Percentiles rank a stretch among this genome's conserved stretches.
phyloP scores from a whole-genome alignment of 2,329 filamentous ascomycete species.

The Colletotrichum gigasporum region DNA sequence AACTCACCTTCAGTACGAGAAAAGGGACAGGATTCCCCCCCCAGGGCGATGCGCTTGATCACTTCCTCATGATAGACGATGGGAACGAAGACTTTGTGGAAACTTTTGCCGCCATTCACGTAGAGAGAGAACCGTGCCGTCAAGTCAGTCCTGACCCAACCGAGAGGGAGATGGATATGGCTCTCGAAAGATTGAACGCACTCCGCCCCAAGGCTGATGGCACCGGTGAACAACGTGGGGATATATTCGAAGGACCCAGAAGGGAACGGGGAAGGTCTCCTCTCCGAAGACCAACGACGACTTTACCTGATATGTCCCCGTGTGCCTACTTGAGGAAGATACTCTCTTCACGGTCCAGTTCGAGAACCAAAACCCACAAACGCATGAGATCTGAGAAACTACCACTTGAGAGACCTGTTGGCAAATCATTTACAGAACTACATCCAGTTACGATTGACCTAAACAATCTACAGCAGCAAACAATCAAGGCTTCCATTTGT shows the following conservation, averaged over 20 bases:
- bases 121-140: background rate
- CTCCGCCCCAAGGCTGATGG: background rate
- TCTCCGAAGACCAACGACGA: background rate
- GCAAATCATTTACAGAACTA: background rate
- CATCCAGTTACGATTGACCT: conserved; percentile 3
- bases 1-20: background rate
- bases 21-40: too few relatives aligned
- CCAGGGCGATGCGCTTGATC: too few relatives aligned
- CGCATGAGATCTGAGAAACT: conserved; percentile 18
- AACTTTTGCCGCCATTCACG: background rate
- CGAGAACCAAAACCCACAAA: conserved; percentile 9
- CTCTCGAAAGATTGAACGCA: conserved; percentile 13
- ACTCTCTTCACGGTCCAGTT: conserved; percentile 8
- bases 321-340: conserved; percentile 3
- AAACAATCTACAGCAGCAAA: background rate
- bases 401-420: conserved; percentile 3
- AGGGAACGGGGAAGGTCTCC: background rate
- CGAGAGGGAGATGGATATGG: background rate
- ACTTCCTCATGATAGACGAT: background rate
- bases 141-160: background rate
- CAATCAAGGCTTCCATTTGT: background rate
- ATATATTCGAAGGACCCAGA: background rate
- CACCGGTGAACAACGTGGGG: background rate
- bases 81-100: background rate
- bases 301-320: background rate